Conservation (phyloP, 108 stramenopile genomes). For the Bacterosira constricta region DNA sequence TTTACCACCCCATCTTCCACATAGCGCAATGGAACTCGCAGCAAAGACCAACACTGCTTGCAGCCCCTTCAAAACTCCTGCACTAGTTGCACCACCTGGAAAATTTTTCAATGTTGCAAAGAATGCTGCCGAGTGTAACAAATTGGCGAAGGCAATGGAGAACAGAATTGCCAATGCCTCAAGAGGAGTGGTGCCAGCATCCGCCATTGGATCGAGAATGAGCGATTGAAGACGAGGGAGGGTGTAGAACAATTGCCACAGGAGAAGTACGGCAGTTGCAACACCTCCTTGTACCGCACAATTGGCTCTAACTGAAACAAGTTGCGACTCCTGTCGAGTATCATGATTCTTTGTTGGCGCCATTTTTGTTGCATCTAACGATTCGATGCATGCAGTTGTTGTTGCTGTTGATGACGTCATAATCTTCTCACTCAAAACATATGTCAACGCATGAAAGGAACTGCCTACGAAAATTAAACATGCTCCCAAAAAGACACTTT, state of each 20-base stretch:
- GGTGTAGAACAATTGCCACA: slow-evolving; percentile 81
- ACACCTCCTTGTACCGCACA: slow-evolving; percentile 72
- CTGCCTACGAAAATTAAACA: slow-evolving; percentile 63
- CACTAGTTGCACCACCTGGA: slow-evolving; percentile 75
- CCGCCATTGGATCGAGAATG: slow-evolving; percentile 54
- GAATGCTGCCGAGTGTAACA: slow-evolving; percentile 70
- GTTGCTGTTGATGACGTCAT: slow-evolving; percentile 42
- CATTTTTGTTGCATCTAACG: background rate
- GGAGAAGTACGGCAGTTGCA: slow-evolving; percentile 37
- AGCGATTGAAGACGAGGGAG: slow-evolving; percentile 53
- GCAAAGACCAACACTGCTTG: slow-evolving; percentile 85
- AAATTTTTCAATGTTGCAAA: slow-evolving; percentile 71
- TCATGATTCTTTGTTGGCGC: background rate
- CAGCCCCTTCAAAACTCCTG: slow-evolving; percentile 84
- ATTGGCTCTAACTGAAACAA: slow-evolving; percentile 65
- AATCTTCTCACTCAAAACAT: slow-evolving; percentile 68
- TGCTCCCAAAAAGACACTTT: slow-evolving; percentile 54
- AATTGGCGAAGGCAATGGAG: slow-evolving; percentile 50
- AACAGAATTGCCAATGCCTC: slow-evolving; percentile 32
- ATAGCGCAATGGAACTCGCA: slow-evolving; percentile 60
- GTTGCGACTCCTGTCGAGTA: background rate
- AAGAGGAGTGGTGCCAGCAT: slow-evolving; percentile 50
- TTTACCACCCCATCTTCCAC: slow-evolving; percentile 57
- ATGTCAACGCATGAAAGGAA: slow-evolving; percentile 66
- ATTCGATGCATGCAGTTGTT: background rate